Conservation (phyloP, 768 basidiomycete genomes). For the Serendipita sp. region DNA sequence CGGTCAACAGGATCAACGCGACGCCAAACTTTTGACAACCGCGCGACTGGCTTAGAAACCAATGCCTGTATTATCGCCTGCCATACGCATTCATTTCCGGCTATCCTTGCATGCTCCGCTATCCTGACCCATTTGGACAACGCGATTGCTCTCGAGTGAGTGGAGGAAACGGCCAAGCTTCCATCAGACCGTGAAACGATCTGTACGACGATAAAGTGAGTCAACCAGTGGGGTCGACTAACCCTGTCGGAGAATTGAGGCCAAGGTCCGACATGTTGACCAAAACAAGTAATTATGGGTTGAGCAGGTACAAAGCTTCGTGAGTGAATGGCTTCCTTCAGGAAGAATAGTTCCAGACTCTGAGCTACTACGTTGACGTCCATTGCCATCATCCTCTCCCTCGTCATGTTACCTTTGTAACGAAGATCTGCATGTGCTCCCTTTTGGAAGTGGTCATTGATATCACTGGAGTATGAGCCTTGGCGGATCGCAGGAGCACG, state of each 20-base stretch:
- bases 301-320: not conserved
- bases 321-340: not conserved
- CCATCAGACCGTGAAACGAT: slow-evolving; percentile 44
- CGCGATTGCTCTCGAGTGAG: slow-evolving; percentile 56
- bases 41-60: slow-evolving; percentile 56
- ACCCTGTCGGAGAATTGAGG: slow-evolving; percentile 47
- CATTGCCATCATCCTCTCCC: not conserved
- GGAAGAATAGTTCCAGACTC: not conserved
- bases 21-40: slow-evolving; percentile 68
- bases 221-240: slow-evolving; percentile 66
- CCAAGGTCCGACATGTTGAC: not conserved
- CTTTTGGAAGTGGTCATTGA: not conserved
- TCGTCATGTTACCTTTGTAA: not conserved
- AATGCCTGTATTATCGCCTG: slow-evolving; percentile 53
- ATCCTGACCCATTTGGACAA: slow-evolving; percentile 58
- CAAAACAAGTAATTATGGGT: not conserved
- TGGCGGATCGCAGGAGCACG: not conserved
- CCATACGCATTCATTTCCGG: slow-evolving; percentile 71
- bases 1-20: slow-evolving; percentile 39
- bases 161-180: slow-evolving; percentile 21
- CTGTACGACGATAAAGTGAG: slow-evolving; percentile 52
- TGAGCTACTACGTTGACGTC: not conserved
- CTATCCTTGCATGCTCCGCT: slow-evolving; percentile 53
- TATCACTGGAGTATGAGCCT: not conserved
- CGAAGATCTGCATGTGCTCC: not conserved